Evolutionary conservation across 371 early-diverging fungal genomes (phyloP).

Genomic region (Rhizopus delemar): DNA sequence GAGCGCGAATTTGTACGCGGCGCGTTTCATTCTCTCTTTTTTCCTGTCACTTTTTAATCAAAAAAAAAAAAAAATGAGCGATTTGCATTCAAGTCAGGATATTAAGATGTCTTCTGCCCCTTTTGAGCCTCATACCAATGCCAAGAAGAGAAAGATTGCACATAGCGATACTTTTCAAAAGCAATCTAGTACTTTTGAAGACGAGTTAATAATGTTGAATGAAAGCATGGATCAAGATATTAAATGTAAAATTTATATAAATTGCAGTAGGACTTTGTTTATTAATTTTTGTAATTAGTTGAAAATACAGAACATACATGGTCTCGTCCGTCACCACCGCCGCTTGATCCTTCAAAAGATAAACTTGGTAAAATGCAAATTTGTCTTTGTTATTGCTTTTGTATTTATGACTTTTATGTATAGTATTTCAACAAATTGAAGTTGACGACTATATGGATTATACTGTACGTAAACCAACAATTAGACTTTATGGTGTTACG

Average conservation of each 20-base stretch:
- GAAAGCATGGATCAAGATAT: constrained; percentile 15
- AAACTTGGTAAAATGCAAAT: constrained; percentile 30
- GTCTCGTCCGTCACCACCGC: constrained; percentile 33
- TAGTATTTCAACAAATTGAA: constrained; percentile 94
- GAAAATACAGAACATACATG: constrained; percentile 32
- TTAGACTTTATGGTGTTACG: constrained; percentile 90
- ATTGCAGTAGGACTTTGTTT: too few species aligned
- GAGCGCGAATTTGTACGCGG: neutral
- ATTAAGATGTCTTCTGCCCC: constrained; percentile 17
- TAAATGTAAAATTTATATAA: constrained; percentile 4
- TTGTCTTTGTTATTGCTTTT: neutral
- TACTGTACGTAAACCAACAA: constrained; percentile 50
- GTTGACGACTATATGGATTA: constrained; percentile 76
- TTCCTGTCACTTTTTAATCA: neutral
- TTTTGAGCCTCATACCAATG: constrained; percentile 18
- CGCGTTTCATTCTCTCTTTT: neutral
- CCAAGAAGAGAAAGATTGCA: constrained; percentile 20
- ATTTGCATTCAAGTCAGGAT: constrained; percentile 1
- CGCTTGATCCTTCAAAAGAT: constrained; percentile 32
- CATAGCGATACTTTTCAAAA: neutral
- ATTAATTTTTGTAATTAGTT: constrained; percentile 5
- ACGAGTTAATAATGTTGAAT: constrained; percentile 23
- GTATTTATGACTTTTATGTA: neutral
- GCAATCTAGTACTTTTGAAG: constrained; percentile 21
- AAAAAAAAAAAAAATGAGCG: neutral